These are phyloP conservation scores for Cyclostephanos tholiformis DNA, from an alignment of 108 stramenopile species.

Conservation along the genomic window DNA sequence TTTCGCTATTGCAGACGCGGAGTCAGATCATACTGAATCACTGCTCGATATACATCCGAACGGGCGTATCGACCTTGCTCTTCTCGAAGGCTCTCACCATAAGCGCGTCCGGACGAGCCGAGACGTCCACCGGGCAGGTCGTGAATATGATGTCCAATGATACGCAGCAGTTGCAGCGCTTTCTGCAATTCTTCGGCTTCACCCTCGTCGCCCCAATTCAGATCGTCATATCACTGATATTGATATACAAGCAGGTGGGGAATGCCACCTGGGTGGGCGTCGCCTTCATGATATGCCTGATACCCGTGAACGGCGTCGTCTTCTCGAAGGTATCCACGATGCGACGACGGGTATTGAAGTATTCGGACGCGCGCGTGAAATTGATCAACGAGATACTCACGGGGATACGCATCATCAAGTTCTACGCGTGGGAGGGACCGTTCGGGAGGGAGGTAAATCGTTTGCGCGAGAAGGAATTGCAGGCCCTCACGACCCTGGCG, in stretches of 20 bases:
- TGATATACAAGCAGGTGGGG: constrained; percentile 89
- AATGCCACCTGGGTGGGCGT: constrained; percentile 91
- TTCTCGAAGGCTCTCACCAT: constrained; percentile 81
- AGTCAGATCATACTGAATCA: constrained; percentile 79
- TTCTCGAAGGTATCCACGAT: constrained; percentile 74
- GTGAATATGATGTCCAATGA: constrained; percentile 97
- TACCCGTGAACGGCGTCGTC: constrained; percentile 82
- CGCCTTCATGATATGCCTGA: constrained; percentile 87
- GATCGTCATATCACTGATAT: constrained; percentile 72
- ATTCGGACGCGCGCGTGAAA: constrained; percentile 89
- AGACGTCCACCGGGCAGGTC: constrained; percentile 83
- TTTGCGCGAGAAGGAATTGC: constrained; percentile 79
- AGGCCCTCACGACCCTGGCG: constrained; percentile 75
- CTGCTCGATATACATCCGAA: constrained; percentile 79
- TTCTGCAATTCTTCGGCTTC: constrained; percentile 90
- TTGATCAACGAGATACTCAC: constrained; percentile 89
- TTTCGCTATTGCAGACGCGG: constrained; percentile 70
- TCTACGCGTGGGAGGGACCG: constrained; percentile 97
- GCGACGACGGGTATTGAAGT: constrained; percentile 83
- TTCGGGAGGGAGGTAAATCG: constrained; percentile 85
- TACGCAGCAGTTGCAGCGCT: constrained; percentile 88
- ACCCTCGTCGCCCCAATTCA: constrained; percentile 81
- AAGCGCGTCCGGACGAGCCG: constrained; percentile 72
- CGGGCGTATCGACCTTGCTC: constrained; percentile 70
- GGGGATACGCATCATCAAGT: constrained; percentile 97